A percentile compares a stretch with the other conserved stretches of the same genome.
These are phyloP conservation scores for Sarocladiaceae sp. DNA, from an alignment of 2,329 filamentous ascomycete species.

Conservation along the genomic window DNA sequence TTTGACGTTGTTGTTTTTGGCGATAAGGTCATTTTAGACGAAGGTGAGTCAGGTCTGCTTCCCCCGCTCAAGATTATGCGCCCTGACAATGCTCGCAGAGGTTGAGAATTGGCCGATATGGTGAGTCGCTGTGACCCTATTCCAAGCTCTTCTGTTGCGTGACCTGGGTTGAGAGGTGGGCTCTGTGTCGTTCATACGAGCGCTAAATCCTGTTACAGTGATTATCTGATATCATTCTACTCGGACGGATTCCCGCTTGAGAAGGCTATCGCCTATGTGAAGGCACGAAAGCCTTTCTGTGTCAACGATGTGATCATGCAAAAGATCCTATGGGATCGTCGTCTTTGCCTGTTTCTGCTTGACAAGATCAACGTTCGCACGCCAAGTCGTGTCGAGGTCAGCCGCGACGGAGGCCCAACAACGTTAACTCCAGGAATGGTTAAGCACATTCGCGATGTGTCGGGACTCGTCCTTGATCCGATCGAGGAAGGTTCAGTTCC, in stretches of 20 bases:
- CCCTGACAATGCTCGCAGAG: slow-evolving; percentile 49
- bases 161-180: too few species aligned
- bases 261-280: slow-evolving; percentile 94
- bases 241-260: slow-evolving; percentile 95
- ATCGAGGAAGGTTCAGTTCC: not conserved
- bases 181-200: too few species aligned
- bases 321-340: slow-evolving; percentile 91
- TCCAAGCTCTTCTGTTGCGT: too few species aligned
- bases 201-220: slow-evolving; percentile 37
- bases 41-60: too few species aligned
- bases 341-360: slow-evolving; percentile 81
- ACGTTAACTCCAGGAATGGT: slow-evolving; percentile 75
- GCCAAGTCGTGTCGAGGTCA: slow-evolving; percentile 84
- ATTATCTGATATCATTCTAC: slow-evolving; percentile 97
- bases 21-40: slow-evolving; percentile 96
- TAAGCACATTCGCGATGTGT: slow-evolving; percentile 74
- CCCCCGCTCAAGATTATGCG: too few species aligned
- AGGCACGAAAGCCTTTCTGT: slow-evolving; percentile 89
- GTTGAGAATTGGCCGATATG: slow-evolving; percentile 96
- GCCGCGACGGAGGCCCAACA: slow-evolving; percentile 82
- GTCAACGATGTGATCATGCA: slow-evolving; percentile 98
- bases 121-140: slow-evolving; percentile 35
- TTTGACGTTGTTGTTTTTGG: slow-evolving; percentile 98
- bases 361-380: slow-evolving; percentile 89
- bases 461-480: slow-evolving; percentile 68